Evolutionary conservation across 768 basidiomycete species (phyloP), one percentile per base, ranked within the genome.

Genomic region (Naematelia aurantialba): DNA sequence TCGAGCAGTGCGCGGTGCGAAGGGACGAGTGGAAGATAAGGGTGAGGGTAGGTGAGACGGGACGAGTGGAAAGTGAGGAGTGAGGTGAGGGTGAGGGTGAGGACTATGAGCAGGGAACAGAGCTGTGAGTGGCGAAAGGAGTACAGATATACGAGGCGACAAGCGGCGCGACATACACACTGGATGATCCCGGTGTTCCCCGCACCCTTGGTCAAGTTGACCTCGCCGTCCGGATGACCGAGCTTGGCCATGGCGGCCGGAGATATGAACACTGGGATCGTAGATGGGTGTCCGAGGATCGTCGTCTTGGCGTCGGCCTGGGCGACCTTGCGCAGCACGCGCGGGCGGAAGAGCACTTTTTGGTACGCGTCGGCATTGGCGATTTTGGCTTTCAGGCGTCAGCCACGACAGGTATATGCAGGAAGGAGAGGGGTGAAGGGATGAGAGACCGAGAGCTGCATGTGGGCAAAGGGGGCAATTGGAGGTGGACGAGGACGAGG

Each of bases 211-310:
- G 88, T 87, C 59, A 93, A 84, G 75, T 92, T 93, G 26, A 82
- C 79, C 79, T 96, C 91, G n/a, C 91, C 91, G 80, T 70, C 60
- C 10, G 91, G 91, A 74, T 97, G 91, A 0, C 91, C 92, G 0
- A 93, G 80, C 49, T 75, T 75, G 17, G 75, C 75, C 75, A 76
- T 76, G 1, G 75, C 75, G 12, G 75, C 75, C 0, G 75, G 75
- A 17, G 64, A 63, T 56, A 76, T 73, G 61, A 73, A 76, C 1
- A 75, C 56, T 2, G 75, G 75, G 12, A 76, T 27, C 3, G 46
- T 29, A 2, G 31, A 21, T 51, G 79, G 80, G 73, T 82, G 61
- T 13, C 78, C 85, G 13, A 89, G 85, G 47, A 93, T 84, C 29
- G 59, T 69, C 0, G 78, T 77, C 1, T 65, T 62, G 2, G 74